These are phyloP conservation scores for Huntiella omanensis DNA, from an alignment of 2,329 filamentous ascomycete genomes.

Conservation along the genomic window DNA sequence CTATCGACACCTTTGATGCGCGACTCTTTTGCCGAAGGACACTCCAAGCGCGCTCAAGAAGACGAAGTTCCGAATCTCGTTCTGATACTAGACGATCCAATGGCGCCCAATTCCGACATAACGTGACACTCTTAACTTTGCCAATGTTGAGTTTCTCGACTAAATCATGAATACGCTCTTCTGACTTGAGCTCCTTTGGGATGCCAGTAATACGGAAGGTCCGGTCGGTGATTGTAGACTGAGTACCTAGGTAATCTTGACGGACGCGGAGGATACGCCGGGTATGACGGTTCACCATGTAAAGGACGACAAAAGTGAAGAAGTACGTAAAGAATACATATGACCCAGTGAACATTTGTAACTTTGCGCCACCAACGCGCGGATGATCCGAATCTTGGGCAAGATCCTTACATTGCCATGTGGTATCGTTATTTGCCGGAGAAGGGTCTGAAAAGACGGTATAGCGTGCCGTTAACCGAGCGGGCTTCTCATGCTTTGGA, in stretches of 20 bases:
- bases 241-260: slow-evolving; percentile 80
- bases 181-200: slow-evolving; percentile 56
- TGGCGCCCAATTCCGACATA: slow-evolving; percentile 74
- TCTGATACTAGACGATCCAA: slow-evolving; percentile 57
- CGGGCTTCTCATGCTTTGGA: slow-evolving; percentile 2
- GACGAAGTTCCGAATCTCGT: slow-evolving; percentile 45
- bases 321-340: slow-evolving; percentile 91
- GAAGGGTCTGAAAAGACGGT: not conserved
- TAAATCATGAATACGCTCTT: slow-evolving; percentile 67
- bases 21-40: slow-evolving; percentile 44
- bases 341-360: slow-evolving; percentile 56
- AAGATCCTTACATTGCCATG: slow-evolving; percentile 15
- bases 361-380: slow-evolving; percentile 10
- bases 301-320: slow-evolving; percentile 66
- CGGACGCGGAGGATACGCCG: slow-evolving; percentile 67
- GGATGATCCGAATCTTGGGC: slow-evolving; percentile 14
- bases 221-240: slow-evolving; percentile 88
- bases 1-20: not conserved
- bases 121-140: slow-evolving; percentile 66
- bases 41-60: slow-evolving; percentile 70
- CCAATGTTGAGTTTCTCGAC: slow-evolving; percentile 80
- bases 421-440: slow-evolving; percentile 9
- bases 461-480: not conserved
- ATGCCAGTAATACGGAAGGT: slow-evolving; percentile 87
- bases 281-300: slow-evolving; percentile 68